These are phyloP conservation scores for Russula dissimulans DNA, from an alignment of 768 basidiomycete genomes.

Conservation along the genomic window DNA sequence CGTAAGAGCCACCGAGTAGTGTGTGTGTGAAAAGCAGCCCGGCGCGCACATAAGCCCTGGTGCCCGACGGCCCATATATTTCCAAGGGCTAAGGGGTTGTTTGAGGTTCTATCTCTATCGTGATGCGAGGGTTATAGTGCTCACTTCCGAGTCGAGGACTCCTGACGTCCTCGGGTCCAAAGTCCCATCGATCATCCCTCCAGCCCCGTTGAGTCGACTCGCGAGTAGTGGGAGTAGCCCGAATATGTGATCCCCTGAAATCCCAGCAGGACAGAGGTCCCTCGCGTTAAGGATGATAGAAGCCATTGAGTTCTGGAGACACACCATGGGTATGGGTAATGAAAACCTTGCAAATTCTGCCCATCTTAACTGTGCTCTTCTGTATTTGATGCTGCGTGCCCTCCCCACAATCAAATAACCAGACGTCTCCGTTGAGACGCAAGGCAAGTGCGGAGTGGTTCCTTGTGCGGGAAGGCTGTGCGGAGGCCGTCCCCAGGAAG, in stretches of 20 bases:
- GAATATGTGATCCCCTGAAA: conserved; percentile 74
- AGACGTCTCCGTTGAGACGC: conserved; percentile 58
- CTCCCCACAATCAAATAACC: conserved; percentile 84
- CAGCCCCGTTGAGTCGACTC: conserved; percentile 63
- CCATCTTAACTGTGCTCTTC: conserved; percentile 65
- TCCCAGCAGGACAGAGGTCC: neutral
- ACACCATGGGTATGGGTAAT: conserved; percentile 85
- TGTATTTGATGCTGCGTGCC: conserved; percentile 74
- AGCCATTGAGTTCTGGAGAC: conserved; percentile 9
- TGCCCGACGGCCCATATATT: conserved; percentile 81
- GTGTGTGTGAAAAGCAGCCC: conserved; percentile 63
- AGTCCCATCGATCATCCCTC: conserved; percentile 46
- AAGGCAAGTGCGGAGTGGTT: conserved; percentile 70
- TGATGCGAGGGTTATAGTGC: neutral
- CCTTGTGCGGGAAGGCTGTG: conserved; percentile 68
- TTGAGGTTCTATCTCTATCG: neutral
- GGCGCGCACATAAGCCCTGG: conserved; percentile 68
- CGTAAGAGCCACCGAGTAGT: conserved; percentile 53
- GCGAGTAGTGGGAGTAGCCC: conserved; percentile 64
- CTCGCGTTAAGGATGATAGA: neutral
- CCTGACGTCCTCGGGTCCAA: conserved; percentile 48
- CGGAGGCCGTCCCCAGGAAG: conserved; percentile 76
- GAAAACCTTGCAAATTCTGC: conserved; percentile 72
- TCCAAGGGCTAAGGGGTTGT: conserved; percentile 47
- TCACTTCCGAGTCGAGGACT: conserved; percentile 8